Evolutionary conservation across 441 rosid species (phyloP), one percentile per base, ranked within the genome.

Genomic region (Hura crepitans): DNA sequence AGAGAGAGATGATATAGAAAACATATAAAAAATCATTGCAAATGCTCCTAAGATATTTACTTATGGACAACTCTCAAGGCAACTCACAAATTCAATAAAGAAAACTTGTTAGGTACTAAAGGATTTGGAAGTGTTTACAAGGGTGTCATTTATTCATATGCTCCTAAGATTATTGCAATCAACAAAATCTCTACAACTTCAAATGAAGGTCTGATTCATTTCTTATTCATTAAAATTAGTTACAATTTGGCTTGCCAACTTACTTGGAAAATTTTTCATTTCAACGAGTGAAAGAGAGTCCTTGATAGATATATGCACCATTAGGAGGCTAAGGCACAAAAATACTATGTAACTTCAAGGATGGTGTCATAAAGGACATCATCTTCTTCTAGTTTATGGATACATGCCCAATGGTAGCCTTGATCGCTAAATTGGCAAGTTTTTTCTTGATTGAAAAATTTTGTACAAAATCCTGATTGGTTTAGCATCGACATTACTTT

Each of bases 321-420:
- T 81, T 28, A 82, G 85, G 56, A 64, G 85, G 23, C 58, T 80
- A 22, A 69, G 84, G 76, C 86, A 83, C 70, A 71, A 79, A 72
- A 83, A 83, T 68, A 74, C 78, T 45, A 78, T 81, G 30, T 82
- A 81, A 30, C 81, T 85, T 46, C 81, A 58, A 28, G 85, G 84
- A 1, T 83, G 86, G 81, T 85, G 84, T 64, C 82, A 80, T 4
- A 78, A 83, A 56, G 75, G 72, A 0, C 74, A 76, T 53, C 74
- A 75, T 33, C 83, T 82, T 45, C 77, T 85, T 22, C 45, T 85
- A 28, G 80, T 82, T 6, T 82, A 82, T 27, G 78, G 78, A 63
- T 79, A 74, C 70, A 81, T 82, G 82, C 64, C 75, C 43, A 85
- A 79, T 3, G 80, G 82, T 9, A 83, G 84, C 81, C 85, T 83